Base-by-base conservation (phyloP, 306 rosid species). In the Hippophae gyantsensis region DNA sequence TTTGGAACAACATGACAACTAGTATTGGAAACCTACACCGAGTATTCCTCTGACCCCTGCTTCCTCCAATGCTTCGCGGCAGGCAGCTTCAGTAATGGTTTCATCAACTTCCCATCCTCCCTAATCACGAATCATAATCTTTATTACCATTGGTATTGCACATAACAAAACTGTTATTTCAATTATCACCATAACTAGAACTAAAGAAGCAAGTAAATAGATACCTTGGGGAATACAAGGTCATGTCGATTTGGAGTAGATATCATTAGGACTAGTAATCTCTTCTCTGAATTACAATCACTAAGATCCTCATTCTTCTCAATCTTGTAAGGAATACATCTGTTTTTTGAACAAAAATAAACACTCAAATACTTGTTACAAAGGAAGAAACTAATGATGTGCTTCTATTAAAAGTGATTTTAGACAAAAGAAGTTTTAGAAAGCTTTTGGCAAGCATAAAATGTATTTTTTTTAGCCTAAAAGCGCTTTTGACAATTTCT, bases 61-160 rank as follows among this genome's bases (percentile, higher is more conserved):
- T 73, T 73, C 78, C 63, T 73, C 78, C 8, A 52, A 45, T 14
- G 78, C 78, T 62, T 73, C 78, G 2, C 78, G 78, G 47, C 69
- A 41, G 0, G 78, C 78, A 38, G 78, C 78, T 67, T 73, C 78
- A 9, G 10, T 41, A 51, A 67, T 51, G 8, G 73, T 56, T 60
- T 73, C 78, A 7, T 73, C 78, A 27, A 67, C 49, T 65, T 73
- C 78, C 78, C 78, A 73, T n/a, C 78, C 78, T 2, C 78, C 78
- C 78, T 73, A 73, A 57, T 65, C 69, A 26, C 26, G 57, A 65
- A 60, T 32, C 11, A 23, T 64, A 58, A 54, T 40, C 6, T 14
- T 46, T 8, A 8, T 18, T 51, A 9, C 40, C 51, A 10, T 67
- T 25, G 51, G 8, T 18, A 43, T 44, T 32, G 38, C 5, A 32